A percentile compares a stretch with the other conserved stretches of the same genome.
These are phyloP conservation scores for Raphanus sativus DNA, from an alignment of 345 rosid species.

Conservation along the genomic window DNA sequence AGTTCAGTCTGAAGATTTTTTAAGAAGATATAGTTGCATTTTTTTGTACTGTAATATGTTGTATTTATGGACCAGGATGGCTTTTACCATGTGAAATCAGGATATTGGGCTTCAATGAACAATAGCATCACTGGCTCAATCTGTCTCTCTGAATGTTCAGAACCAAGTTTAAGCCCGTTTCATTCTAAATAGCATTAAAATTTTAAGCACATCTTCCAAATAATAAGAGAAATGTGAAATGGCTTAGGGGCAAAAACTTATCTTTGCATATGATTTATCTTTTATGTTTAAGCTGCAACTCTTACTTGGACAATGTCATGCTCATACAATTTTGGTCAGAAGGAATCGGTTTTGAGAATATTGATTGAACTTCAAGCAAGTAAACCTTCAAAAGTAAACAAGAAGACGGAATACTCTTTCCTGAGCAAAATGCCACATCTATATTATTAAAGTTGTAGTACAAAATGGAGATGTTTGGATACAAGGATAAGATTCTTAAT, in stretches of 20 bases:
- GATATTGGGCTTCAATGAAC: neutral
- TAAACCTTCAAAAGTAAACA: neutral
- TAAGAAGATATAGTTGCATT: neutral
- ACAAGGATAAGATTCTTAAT: too few species aligned
- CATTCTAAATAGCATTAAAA: neutral
- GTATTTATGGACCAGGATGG: neutral
- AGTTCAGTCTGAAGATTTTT: neutral
- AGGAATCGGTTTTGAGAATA: conserved; percentile 51
- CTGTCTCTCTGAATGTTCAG: neutral
- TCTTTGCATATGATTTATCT: neutral
- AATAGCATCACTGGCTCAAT: neutral
- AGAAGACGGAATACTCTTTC: too few species aligned
- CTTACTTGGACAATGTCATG: neutral
- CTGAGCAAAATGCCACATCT: too few species aligned
- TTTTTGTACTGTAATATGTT: neutral
- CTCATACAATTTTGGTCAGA: neutral
- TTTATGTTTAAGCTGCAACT: neutral
- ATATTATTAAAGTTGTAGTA: too few species aligned
- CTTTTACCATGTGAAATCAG: neutral
- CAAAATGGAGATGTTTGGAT: too few species aligned
- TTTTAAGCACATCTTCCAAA: neutral
- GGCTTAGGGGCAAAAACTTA: neutral
- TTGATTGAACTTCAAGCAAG: neutral
- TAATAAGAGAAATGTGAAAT: neutral
- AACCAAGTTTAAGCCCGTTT: neutral